These are phyloP conservation scores for Neodidymelliopsis sp. DNA, from an alignment of 2,329 filamentous ascomycete species.

Conservation along the genomic window DNA sequence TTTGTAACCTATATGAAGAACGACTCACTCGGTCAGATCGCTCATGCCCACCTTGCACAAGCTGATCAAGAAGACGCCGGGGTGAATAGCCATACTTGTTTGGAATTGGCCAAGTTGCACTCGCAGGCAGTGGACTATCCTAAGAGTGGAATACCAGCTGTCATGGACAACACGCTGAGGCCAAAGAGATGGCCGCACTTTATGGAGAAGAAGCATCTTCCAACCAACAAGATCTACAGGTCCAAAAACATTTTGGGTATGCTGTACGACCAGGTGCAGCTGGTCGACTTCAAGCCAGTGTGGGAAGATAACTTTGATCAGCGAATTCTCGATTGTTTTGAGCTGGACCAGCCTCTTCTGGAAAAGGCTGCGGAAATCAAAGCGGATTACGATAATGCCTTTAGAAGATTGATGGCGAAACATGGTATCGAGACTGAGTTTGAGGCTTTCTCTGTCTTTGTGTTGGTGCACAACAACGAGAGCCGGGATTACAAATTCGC, in stretches of 20 bases:
- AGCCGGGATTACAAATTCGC: conserved; percentile 84
- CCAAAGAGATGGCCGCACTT: conserved; percentile 81
- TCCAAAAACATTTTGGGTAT: conserved; percentile 78
- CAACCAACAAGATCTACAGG: conserved; percentile 62
- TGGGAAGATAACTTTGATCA: conserved; percentile 77
- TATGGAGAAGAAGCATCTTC: conserved; percentile 72
- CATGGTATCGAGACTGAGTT: conserved; percentile 86
- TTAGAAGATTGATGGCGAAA: conserved; percentile 84
- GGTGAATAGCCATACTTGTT: conserved; percentile 70
- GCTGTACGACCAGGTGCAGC: conserved; percentile 79
- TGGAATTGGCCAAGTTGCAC: conserved; percentile 79
- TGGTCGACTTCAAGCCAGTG: conserved; percentile 74
- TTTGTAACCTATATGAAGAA: conserved; percentile 95
- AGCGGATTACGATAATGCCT: conserved; percentile 74
- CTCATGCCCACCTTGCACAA: conserved; percentile 79
- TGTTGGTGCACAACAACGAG: conserved; percentile 75
- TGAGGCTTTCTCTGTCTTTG: conserved; percentile 88
- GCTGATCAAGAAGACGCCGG: conserved; percentile 71
- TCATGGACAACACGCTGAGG: conserved; percentile 67
- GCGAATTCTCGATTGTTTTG: conserved; percentile 72
- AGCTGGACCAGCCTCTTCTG: conserved; percentile 63
- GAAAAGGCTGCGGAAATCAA: conserved; percentile 73
- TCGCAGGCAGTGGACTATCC: conserved; percentile 93
- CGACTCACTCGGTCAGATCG: conserved; percentile 80
- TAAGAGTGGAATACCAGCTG: conserved; percentile 83